phyloP scores from a whole-genome alignment of 352 stramenopile species.

The Vaucheria bursata region DNA sequence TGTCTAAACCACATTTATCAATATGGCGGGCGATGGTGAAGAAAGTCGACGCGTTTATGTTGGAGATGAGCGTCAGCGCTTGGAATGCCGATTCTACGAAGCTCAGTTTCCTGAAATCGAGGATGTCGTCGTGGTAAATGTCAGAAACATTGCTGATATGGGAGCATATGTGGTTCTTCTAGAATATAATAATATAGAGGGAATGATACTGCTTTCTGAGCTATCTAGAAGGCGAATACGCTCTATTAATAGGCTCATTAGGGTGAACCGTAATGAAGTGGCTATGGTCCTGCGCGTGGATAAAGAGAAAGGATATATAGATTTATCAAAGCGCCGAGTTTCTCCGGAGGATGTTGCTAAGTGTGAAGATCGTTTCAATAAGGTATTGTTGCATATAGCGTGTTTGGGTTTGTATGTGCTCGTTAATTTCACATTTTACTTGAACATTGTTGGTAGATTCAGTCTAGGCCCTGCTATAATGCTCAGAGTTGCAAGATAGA shows the following conservation, averaged over 20 bases:
- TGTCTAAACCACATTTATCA: too few relatives aligned
- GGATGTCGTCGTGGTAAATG: slow-evolving; percentile 89
- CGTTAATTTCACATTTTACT: too few relatives aligned
- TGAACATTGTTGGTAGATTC: too few relatives aligned
- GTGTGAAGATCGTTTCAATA: slow-evolving; percentile 98
- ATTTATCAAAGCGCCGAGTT: slow-evolving; percentile 98
- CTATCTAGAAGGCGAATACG: slow-evolving; percentile 95
- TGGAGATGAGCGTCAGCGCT: slow-evolving; percentile 50
- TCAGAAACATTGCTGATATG: slow-evolving; percentile 85
- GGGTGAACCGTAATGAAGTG: slow-evolving; percentile 98
- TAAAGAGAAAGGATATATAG: slow-evolving; percentile 99
- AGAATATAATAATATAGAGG: slow-evolving; percentile 99
- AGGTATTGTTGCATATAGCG: too few relatives aligned
- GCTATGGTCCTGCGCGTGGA: slow-evolving; percentile 99
- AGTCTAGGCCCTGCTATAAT: too few relatives aligned
- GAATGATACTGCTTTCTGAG: slow-evolving; percentile 99
- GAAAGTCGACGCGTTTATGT: slow-evolving; percentile 23
- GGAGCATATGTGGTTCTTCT: slow-evolving; percentile 98
- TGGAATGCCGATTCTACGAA: slow-evolving; percentile 74
- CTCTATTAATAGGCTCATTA: slow-evolving; percentile 99
- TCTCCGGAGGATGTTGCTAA: slow-evolving; percentile 96
- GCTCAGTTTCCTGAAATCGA: slow-evolving; percentile 88
- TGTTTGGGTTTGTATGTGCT: too few relatives aligned
- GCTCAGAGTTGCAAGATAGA: too few relatives aligned
- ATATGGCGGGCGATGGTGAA: background rate